A percentile compares a stretch with the other conserved stretches of the same genome.
phyloP scores from a whole-genome alignment of 2,329 filamentous ascomycete genomes.

The Fusarium xylarioides region DNA sequence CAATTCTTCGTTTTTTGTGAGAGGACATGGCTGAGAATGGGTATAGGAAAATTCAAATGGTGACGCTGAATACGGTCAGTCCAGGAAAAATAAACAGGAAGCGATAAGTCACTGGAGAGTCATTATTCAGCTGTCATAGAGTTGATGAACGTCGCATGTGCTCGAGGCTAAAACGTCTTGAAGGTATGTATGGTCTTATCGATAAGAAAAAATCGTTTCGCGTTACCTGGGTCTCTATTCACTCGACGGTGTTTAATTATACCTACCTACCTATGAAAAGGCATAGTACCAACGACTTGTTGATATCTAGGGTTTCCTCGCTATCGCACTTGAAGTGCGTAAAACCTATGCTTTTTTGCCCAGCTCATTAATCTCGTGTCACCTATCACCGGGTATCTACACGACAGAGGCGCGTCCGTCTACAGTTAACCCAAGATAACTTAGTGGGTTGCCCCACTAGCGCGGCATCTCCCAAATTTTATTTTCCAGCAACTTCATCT shows the following conservation, averaged over 20 bases:
- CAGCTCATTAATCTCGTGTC: not conserved
- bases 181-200: constrained; percentile 17
- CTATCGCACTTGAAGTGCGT: not conserved
- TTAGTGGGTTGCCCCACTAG: constrained; percentile 31
- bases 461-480: constrained; percentile 42
- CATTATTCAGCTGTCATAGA: not conserved
- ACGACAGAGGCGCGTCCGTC: constrained; percentile 22
- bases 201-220: constrained; percentile 27
- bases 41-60: too few relatives aligned
- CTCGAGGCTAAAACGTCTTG: not conserved
- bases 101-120: not conserved
- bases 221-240: not conserved
- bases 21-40: constrained; percentile 39
- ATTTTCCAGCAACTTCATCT: constrained; percentile 32
- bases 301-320: not conserved
- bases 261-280: not conserved
- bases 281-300: not conserved
- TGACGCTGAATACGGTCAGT: not conserved
- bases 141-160: not conserved
- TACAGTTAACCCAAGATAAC: not conserved
- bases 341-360: not conserved
- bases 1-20: constrained; percentile 49
- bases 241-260: not conserved
- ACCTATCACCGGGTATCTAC: constrained; percentile 18
- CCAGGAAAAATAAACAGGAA: not conserved